These are phyloP conservation scores for Penicillium sp. DNA, from an alignment of 2,329 filamentous ascomycete genomes.

Conservation along the genomic window DNA sequence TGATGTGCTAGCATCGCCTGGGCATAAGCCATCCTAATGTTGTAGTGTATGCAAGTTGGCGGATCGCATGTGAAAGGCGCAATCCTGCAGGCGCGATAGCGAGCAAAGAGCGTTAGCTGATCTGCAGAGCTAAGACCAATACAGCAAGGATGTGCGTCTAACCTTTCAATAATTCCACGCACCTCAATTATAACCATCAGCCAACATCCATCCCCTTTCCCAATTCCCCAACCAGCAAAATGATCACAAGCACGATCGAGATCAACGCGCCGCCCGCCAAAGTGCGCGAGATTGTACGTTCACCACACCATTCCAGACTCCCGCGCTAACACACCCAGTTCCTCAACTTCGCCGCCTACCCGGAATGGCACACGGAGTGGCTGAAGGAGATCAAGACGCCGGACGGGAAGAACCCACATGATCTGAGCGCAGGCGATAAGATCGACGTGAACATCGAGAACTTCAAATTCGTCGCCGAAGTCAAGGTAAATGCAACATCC, in stretches of 20 bases:
- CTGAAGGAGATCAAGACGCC: constrained; percentile 23
- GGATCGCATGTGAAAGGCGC: too few species aligned
- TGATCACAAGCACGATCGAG: constrained; percentile 29
- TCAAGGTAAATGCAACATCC: constrained; percentile 13
- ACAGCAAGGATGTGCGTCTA: neutral
- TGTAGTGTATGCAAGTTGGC: too few species aligned
- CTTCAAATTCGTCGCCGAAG: constrained; percentile 21
- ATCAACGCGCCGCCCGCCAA: constrained; percentile 27
- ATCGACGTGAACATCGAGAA: constrained; percentile 19
- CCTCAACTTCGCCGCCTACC: constrained; percentile 27
- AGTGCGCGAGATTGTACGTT: constrained; percentile 31
- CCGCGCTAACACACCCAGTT: constrained; percentile 13
- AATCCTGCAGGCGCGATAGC: too few species aligned
- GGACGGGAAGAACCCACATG: constrained; percentile 16
- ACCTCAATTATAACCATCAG: neutral
- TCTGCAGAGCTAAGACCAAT: neutral
- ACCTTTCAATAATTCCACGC: neutral
- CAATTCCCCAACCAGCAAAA: constrained; percentile 3
- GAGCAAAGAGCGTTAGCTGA: too few species aligned
- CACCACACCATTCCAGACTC: neutral
- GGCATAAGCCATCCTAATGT: too few species aligned
- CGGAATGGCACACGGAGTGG: constrained; percentile 29
- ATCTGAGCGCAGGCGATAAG: constrained; percentile 14
- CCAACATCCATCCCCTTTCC: constrained; percentile 1
- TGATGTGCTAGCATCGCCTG: too few species aligned